phyloP scores from a whole-genome alignment of 441 rosid genomes.

The Populus tomentosa region DNA sequence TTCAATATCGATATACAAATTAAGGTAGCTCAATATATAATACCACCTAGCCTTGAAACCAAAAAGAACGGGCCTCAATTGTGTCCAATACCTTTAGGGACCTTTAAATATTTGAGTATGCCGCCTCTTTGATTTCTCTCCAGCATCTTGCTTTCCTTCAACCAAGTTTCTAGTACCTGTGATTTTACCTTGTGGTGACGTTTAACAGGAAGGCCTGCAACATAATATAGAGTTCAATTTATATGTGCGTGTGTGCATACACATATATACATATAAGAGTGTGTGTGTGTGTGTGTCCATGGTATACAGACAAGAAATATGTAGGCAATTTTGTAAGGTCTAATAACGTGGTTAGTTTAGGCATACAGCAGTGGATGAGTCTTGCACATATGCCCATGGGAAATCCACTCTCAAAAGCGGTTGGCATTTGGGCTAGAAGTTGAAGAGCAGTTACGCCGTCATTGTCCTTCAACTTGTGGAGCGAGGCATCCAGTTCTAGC shows the following conservation, averaged over 20 bases:
- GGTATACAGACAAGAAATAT: too few species aligned
- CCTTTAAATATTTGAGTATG: neutral
- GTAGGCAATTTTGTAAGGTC: neutral
- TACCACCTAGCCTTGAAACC: neutral
- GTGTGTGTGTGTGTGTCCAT: neutral
- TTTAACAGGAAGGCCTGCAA: neutral
- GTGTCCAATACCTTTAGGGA: neutral
- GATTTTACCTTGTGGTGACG: neutral
- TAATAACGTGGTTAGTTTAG: neutral
- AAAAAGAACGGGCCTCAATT: neutral
- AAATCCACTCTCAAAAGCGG: neutral
- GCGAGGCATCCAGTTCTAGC: neutral
- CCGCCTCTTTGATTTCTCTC: neutral
- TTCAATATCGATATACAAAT: too few species aligned
- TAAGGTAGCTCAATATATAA: neutral
- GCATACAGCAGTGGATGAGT: neutral
- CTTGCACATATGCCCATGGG: neutral
- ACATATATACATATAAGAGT: too few species aligned
- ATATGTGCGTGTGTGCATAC: neutral
- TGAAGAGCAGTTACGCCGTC: neutral
- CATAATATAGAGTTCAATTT: neutral
- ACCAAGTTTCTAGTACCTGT: neutral
- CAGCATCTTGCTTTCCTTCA: too few species aligned
- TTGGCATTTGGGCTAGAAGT: neutral
- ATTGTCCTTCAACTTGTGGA: neutral